A percentile compares a stretch with the other conserved stretches of the same genome.
phyloP scores from a whole-genome alignment of 495 filamentous ascomycete species.

The Xylona heveae region DNA sequence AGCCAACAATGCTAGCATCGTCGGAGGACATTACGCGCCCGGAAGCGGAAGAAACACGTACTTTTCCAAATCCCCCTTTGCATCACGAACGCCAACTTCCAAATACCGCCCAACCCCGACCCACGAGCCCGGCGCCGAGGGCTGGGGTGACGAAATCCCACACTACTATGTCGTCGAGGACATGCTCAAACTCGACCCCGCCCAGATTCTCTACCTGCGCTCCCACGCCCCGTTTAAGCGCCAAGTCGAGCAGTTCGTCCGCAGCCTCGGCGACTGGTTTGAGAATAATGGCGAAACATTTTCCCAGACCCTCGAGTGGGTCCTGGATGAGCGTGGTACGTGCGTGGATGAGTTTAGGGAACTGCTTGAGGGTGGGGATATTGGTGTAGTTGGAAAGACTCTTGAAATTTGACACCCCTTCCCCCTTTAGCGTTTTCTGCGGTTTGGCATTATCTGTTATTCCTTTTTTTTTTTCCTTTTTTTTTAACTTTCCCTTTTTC shows the following conservation, averaged over 20 bases:
- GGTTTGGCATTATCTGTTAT: no score
- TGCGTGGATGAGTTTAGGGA: slow-evolving; percentile 14
- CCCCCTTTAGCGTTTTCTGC: no score
- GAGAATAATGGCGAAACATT: slow-evolving; percentile 42
- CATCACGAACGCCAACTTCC: slow-evolving; percentile 9
- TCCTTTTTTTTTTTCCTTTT: no score
- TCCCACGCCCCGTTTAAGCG: slow-evolving; percentile 28
- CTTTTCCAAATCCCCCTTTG: slow-evolving; percentile 19
- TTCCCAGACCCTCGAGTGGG: slow-evolving; percentile 23
- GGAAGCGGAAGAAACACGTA: no score
- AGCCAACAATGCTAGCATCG: no score
- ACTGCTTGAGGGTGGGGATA: slow-evolving; percentile 9
- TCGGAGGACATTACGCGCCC: no score
- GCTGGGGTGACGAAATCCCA: slow-evolving; percentile 40
- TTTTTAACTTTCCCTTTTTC: no score
- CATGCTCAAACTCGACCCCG: slow-evolving; percentile 42
- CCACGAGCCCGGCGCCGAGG: slow-evolving; percentile 23
- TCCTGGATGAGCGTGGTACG: slow-evolving; percentile 23
- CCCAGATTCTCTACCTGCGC: slow-evolving; percentile 32
- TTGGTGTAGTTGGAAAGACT: slow-evolving; percentile 4
- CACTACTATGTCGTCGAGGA: slow-evolving; percentile 45
- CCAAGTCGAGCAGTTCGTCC: slow-evolving; percentile 30
- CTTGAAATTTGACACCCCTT: no score
- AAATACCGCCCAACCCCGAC: slow-evolving; percentile 11
- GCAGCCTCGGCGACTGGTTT: slow-evolving; percentile 35